Percentiles rank a stretch among this genome's conserved stretches.
Conservation (phyloP, 805 yeast genomes). For the Saccharomycopsis malanga region DNA sequence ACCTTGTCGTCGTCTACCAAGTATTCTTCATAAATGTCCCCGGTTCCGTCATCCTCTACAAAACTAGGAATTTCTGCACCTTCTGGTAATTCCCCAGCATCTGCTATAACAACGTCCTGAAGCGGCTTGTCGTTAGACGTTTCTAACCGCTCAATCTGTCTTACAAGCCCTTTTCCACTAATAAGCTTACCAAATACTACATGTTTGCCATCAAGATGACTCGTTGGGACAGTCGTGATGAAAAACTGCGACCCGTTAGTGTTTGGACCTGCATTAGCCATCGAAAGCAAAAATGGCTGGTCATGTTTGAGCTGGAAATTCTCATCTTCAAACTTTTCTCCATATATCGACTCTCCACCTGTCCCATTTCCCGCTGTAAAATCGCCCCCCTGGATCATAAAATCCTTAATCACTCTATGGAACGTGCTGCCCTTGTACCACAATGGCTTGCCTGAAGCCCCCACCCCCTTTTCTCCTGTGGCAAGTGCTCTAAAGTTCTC, state of each 20-base stretch:
- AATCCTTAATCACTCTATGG: conserved; percentile 83
- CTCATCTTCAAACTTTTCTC: conserved; percentile 87
- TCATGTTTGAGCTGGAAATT: conserved; percentile 71
- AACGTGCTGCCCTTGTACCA: conserved; percentile 79
- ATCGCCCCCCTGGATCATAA: conserved; percentile 95
- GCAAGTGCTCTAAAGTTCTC: conserved; percentile 86
- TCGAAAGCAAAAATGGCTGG: conserved; percentile 80
- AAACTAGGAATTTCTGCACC: conserved; percentile 46
- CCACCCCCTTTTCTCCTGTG: conserved; percentile 78
- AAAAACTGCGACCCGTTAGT: conserved; percentile 97
- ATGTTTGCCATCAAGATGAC: conserved; percentile 92
- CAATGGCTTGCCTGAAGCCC: conserved; percentile 55
- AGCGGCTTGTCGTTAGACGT: conserved; percentile 68
- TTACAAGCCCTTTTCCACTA: conserved; percentile 71
- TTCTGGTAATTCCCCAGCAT: conserved; percentile 62
- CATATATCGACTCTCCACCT: conserved; percentile 79
- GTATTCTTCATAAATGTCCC: conserved; percentile 72
- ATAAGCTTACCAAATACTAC: conserved; percentile 92
- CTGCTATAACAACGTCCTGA: conserved; percentile 60
- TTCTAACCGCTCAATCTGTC: conserved; percentile 64
- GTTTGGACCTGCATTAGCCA: conserved; percentile 96
- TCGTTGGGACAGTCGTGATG: conserved; percentile 86
- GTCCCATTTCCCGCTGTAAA: conserved; percentile 69
- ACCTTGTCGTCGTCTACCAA: conserved; percentile 68
- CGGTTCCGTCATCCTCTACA: conserved; percentile 65